Evolutionary conservation across 73 alveolate species (phyloP), one percentile per base, ranked within the genome.

Genomic region (Paraurostyla sp.): DNA sequence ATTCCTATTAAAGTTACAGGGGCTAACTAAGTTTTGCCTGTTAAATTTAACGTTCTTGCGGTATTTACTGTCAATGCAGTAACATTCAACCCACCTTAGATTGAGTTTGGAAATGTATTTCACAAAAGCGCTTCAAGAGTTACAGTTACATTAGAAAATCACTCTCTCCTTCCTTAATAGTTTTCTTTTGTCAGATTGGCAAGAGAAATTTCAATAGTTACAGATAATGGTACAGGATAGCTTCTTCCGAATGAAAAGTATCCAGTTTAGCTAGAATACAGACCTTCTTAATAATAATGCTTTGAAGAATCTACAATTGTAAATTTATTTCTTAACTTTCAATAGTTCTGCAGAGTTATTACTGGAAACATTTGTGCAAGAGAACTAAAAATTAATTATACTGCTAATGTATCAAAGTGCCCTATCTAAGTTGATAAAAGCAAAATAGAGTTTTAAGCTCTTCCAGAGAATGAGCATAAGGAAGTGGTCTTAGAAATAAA

Each of bases 111-210:
- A n/a, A 92, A 94, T 42, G 88, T 96, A 59, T 96, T 51, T 81
- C 92, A 94, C 65, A 93, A 90, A 6, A 83, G 95, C 54, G 98
- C 98, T 16, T 92, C 98, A 6, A 94, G 97, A n/a, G 96, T 95
- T 59, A 92, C 92, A 23, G 81, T 97, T 25, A 76, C 91, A 18
- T 84, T 97, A 92, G 97, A 95, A 90, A 97, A 97, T 83, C 92
- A 92, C 73, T 90, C 98, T 38, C 92, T 88, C 36, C 86, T 97
- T 25, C 99, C 99, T 30, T 92, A 97, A 92, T 95, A 93, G 90
- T 97, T 94, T 65, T 97, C 97, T 23, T 97, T 97, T 43, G 97
- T 96, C 32, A 94, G 97, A 83, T 80, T 97, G 27, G 99, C 99
- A 13, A 92, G 94, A 71, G 99, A 97, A 85, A 92, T 97, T 38